A percentile compares a stretch with the other conserved stretches of the same genome.
Conservation (phyloP, 305 asterid species). For the Plantago rigida region DNA sequence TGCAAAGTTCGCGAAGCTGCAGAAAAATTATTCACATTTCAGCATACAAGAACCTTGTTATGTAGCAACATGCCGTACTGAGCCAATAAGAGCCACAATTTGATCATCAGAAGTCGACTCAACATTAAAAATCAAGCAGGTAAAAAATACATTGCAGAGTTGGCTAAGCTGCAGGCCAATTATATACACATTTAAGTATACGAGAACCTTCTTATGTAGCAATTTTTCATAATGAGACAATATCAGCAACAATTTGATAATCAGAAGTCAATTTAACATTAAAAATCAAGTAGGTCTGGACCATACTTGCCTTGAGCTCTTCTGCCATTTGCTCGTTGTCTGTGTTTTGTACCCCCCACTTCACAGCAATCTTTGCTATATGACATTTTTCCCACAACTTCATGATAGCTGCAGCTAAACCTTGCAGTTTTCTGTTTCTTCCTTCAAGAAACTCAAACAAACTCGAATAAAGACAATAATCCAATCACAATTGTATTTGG, state of each 20-base stretch:
- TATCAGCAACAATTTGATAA: neutral
- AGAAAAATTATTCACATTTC: too few relatives aligned
- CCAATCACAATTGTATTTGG: constrained; percentile 13
- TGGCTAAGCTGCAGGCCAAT: too few relatives aligned
- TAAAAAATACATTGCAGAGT: too few relatives aligned
- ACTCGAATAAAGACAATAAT: constrained; percentile 17
- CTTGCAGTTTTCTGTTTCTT: constrained; percentile 79
- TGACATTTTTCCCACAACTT: constrained; percentile 93
- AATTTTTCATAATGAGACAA: neutral
- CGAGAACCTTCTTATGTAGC: too few relatives aligned
- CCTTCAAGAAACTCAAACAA: constrained; percentile 47
- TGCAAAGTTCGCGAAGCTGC: too few relatives aligned
- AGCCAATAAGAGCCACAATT: neutral
- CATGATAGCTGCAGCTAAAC: constrained; percentile 71
- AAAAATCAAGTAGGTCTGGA: constrained; percentile 7
- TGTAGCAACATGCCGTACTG: neutral
- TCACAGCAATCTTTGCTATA: constrained; percentile 87
- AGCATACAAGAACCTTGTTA: too few relatives aligned
- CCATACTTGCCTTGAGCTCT: constrained; percentile 75
- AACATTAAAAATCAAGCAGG: too few relatives aligned
- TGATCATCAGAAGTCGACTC: neutral
- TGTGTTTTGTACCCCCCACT: constrained; percentile 84
- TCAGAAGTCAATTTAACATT: constrained; percentile 2
- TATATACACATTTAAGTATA: too few relatives aligned
- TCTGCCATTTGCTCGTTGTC: constrained; percentile 82